Conservation (phyloP, 306 rosid species). For the Mimosa bimucronata region DNA sequence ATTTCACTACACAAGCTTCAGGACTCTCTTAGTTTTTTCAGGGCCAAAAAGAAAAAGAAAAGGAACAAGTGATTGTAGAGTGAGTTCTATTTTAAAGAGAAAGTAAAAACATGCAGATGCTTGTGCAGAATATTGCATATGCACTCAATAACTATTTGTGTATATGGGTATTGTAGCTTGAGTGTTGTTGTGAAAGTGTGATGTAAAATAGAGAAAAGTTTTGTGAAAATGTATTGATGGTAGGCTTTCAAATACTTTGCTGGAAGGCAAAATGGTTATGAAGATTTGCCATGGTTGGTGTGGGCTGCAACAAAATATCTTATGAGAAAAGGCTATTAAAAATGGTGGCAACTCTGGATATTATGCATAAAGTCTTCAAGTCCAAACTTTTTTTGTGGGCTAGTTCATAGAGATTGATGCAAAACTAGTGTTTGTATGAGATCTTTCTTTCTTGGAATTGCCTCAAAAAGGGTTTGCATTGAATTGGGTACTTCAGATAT, state of each 20-base stretch:
- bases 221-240: neutral
- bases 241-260: neutral
- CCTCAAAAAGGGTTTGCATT: neutral
- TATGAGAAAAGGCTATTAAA: neutral
- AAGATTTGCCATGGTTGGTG: neutral
- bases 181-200: neutral
- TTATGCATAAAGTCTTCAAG: neutral
- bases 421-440: neutral
- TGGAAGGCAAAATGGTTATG: neutral
- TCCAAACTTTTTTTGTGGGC: neutral
- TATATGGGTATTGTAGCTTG: neutral
- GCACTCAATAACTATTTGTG: no score
- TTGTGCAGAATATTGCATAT: no score
- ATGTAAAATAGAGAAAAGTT: neutral
- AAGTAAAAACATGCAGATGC: conserved; percentile 2
- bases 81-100: neutral
- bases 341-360: neutral
- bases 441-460: neutral
- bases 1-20: conserved; percentile 50
- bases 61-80: neutral
- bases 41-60: neutral
- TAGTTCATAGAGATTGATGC: neutral
- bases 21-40: neutral
- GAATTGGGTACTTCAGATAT: neutral
- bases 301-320: neutral